Evolutionary conservation across 2,329 filamentous ascomycete species (phyloP).

Genomic region (Pseudopithomyces maydicus): DNA sequence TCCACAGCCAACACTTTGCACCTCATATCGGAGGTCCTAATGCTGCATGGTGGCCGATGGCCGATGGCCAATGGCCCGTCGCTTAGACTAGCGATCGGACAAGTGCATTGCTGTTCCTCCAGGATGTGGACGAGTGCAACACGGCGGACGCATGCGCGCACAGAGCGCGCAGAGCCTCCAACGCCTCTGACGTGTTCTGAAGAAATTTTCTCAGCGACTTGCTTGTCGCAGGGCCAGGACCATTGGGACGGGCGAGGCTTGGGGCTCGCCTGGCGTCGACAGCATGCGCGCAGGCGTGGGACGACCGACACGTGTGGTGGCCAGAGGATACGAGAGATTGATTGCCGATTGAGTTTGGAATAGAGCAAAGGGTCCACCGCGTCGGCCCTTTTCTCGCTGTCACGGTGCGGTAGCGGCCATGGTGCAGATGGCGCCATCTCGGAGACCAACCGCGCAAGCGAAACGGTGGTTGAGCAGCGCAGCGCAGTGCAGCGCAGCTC

Average conservation of each 20-base stretch:
- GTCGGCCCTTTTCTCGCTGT: slow-evolving; percentile 2
- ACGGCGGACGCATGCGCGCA: not conserved
- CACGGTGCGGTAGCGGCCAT: not conserved
- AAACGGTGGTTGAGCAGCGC: not conserved
- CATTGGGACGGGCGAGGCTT: too few relatives aligned
- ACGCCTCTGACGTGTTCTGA: not conserved
- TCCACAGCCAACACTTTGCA: too few relatives aligned
- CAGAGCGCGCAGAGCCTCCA: slow-evolving; percentile 5
- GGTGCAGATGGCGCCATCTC: not conserved
- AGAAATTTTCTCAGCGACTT: not conserved
- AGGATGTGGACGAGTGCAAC: not conserved
- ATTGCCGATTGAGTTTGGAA: too few relatives aligned
- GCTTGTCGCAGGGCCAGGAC: too few relatives aligned
- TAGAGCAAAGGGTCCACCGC: not conserved
- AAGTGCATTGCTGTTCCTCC: not conserved
- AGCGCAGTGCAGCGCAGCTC: too few relatives aligned
- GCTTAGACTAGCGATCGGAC: slow-evolving; percentile 4
- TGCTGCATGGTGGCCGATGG: not conserved
- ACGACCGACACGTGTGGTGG: not conserved
- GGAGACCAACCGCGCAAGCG: not conserved
- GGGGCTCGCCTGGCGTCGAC: too few relatives aligned
- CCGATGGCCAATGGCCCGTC: not conserved
- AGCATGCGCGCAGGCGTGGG: not conserved
- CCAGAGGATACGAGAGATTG: too few relatives aligned
- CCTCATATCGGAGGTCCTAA: too few relatives aligned